phyloP scores from a whole-genome alignment of 1,284 basidiomycete species.

The Ceratobasidium sp. region DNA sequence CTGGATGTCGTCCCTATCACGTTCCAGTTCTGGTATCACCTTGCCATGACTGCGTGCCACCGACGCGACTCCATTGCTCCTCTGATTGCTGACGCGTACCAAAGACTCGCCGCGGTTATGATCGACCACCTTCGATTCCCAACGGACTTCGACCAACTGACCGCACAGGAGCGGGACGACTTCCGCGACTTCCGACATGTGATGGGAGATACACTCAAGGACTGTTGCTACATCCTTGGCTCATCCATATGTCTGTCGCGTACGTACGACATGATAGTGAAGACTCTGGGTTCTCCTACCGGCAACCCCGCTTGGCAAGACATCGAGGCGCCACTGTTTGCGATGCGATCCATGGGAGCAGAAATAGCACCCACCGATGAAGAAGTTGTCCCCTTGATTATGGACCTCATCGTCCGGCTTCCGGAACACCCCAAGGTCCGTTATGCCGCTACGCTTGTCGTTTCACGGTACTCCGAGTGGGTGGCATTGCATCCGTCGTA shows the following conservation, averaged over 20 bases:
- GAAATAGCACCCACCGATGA: conserved; percentile 89
- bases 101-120: conserved; percentile 85
- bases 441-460: conserved; percentile 95
- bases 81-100: conserved; percentile 84
- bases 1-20: conserved; percentile 98
- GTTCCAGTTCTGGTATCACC: conserved; percentile 98
- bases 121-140: conserved; percentile 96
- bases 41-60: conserved; percentile 70
- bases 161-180: conserved; percentile 90
- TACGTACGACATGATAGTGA: conserved; percentile 84
- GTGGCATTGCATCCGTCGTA: conserved; percentile 91
- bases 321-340: conserved; percentile 97
- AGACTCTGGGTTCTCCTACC: conserved; percentile 70
- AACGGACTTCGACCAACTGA: conserved; percentile 71
- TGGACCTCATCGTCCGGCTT: conserved; percentile 92
- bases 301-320: conserved; percentile 82
- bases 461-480: conserved; percentile 98
- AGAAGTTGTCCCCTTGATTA: conserved; percentile 90
- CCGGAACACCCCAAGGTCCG: conserved; percentile 92
- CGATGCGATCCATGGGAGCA: conserved; percentile 98
- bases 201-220: conserved; percentile 99
- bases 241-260: conserved; percentile 85
- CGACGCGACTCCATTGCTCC: conserved; percentile 77
- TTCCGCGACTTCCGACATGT: conserved; percentile 97
- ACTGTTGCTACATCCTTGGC: conserved; percentile 96